These are phyloP conservation scores for Populus ilicifolia DNA, from an alignment of 345 rosid species.

Conservation along the genomic window DNA sequence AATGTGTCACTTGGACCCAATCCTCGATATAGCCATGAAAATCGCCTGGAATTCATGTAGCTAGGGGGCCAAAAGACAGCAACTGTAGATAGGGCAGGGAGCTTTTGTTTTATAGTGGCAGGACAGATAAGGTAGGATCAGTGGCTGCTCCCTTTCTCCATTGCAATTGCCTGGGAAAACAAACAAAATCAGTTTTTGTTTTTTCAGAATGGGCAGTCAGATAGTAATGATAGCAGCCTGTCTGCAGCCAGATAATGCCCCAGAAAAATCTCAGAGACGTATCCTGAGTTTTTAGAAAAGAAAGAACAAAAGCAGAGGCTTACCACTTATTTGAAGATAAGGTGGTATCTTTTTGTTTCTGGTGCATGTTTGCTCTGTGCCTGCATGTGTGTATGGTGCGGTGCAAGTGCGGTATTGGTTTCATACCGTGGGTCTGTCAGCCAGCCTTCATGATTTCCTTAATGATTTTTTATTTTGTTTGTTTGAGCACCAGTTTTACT, in stretches of 20 bases:
- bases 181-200: conserved; percentile 30
- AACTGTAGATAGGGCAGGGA: conserved; percentile 18
- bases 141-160: conserved; percentile 25
- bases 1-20: conserved; percentile 28
- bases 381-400: neutral
- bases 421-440: neutral
- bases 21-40: conserved; percentile 25
- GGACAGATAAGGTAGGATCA: conserved; percentile 43
- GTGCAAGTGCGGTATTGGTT: conserved; percentile 3
- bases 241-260: conserved; percentile 11
- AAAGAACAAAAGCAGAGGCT: neutral
- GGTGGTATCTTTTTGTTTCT: conserved; percentile 9
- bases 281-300: conserved; percentile 11
- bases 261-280: conserved; percentile 16
- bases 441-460: conserved; percentile 12
- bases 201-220: conserved; percentile 16
- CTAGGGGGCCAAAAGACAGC: conserved; percentile 14
- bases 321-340: conserved; percentile 16
- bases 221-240: conserved; percentile 16
- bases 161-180: conserved; percentile 29
- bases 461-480: conserved; percentile 1
- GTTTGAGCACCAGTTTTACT: conserved; percentile 3
- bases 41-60: conserved; percentile 32
- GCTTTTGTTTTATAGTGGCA: conserved; percentile 37
- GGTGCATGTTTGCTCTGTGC: neutral